Base-by-base conservation (phyloP, 1,139 yeast genomes). In the Zhuliangozyma parablackwelliae region DNA sequence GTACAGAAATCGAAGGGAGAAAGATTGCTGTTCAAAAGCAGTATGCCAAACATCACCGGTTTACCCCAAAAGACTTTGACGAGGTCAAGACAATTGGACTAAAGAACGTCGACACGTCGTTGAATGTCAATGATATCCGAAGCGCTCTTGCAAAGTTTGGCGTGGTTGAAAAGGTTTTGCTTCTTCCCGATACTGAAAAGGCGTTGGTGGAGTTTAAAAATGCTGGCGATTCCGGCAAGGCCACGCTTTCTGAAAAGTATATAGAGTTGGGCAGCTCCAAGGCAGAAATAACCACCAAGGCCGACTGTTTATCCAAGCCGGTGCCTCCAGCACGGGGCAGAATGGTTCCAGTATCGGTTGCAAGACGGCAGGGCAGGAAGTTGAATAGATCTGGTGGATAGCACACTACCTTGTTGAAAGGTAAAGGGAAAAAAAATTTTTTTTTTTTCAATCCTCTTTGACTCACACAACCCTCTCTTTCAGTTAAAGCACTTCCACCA, bases 141-240 rank as follows among this genome's bases (percentile, higher is more conserved):
- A 38, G 51, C 1, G 54, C 64, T 30, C 48, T 78, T 7, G 47
- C 47, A 5, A 43, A 47, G 8, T 56, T 65, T 24, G 77, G 76
- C 0, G 54, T 63, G 0, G 61, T 76, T 0, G 43, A 51, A 1
- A 65, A 65, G 20, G 56, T 82, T 0, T 62, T 69, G 12, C 53
- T 80, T 16, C 69, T 67, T 30, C 75, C 84, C 0, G 73, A 68
- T 26, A 50, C 56, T n/a, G 56, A 59, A 3, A 75, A 75, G 2
- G 87, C 84, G 0, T 50, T 78, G 11, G 66, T 84, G 2, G 78
- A 78, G 46, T 80, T 77, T 48, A 57, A 52, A 21, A 57, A 56
- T 5, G 63, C 67, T 0, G 53, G 60, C 8, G 73, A 70, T 39
- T 75, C 85, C 3, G 92, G 94, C 0, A 69, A 59, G 38, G 84